These are phyloP conservation scores for Carex scoparia DNA, from an alignment of 176 grass and related monocot genomes.

Conservation along the genomic window DNA sequence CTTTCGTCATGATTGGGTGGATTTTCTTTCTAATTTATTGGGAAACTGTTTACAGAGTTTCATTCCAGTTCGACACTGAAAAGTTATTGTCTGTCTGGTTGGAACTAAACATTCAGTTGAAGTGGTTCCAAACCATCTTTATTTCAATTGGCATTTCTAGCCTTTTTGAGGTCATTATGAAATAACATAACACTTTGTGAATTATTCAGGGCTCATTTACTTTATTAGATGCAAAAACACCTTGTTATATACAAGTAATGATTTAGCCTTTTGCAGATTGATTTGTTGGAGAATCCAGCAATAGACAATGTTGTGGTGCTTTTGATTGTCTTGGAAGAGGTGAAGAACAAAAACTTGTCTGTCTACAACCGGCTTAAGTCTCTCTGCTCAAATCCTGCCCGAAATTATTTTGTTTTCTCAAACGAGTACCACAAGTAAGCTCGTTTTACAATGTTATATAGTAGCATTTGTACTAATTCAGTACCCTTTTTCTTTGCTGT, in stretches of 20 bases:
- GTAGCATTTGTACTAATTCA: background rate
- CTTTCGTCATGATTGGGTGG: background rate
- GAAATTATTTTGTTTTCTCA: conserved; percentile 88
- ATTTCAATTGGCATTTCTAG: too few relatives aligned
- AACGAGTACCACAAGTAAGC: conserved; percentile 78
- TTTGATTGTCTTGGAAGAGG: conserved; percentile 82
- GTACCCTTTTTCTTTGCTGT: background rate
- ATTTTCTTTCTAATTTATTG: background rate
- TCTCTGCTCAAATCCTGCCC: conserved; percentile 62
- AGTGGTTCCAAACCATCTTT: too few relatives aligned
- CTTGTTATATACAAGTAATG: background rate
- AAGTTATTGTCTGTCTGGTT: background rate
- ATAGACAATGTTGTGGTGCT: conserved; percentile 90
- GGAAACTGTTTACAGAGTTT: background rate
- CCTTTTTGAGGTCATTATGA: too few relatives aligned
- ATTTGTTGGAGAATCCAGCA: conserved; percentile 78
- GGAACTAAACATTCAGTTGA: too few relatives aligned
- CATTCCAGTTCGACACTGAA: background rate
- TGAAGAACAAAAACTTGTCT: conserved; percentile 85
- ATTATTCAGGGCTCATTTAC: background rate
- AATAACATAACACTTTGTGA: background rate
- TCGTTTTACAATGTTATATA: background rate
- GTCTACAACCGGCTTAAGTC: conserved; percentile 88
- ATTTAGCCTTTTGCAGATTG: conserved; percentile 45
- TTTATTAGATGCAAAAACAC: background rate